Evolutionary conservation across 2,329 filamentous ascomycete genomes (phyloP).

Genomic region (Fusarium sp.): DNA sequence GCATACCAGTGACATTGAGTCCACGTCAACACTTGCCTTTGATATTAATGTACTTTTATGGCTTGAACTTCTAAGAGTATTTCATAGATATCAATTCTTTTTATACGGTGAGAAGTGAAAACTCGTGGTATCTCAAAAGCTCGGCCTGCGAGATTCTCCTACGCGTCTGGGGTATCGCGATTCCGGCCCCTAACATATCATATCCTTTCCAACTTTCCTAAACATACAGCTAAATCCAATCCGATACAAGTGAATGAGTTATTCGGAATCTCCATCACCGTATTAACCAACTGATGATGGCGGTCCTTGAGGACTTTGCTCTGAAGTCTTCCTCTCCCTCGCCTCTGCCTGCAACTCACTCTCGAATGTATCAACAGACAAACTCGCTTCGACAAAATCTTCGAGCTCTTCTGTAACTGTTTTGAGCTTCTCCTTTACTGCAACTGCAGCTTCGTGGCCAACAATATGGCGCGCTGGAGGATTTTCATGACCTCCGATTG

Average conservation of each 20-base stretch:
- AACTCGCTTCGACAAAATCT: conserved; percentile 92
- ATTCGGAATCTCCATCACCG: background rate
- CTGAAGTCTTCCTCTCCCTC: conserved; percentile 52
- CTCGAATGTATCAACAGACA: conserved; percentile 81
- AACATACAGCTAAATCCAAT: background rate
- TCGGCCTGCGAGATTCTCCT: conserved; percentile 1
- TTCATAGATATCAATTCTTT: background rate
- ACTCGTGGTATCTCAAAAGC: conserved; percentile 13
- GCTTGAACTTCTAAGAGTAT: background rate
- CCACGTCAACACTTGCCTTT: conserved; percentile 11
- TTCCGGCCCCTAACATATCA: background rate
- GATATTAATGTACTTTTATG: background rate
- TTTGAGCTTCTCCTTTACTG: conserved; percentile 95
- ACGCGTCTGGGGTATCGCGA: conserved; percentile 17
- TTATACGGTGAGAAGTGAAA: background rate
- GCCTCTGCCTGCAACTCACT: conserved; percentile 65
- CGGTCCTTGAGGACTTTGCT: conserved; percentile 41
- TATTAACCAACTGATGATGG: conserved; percentile 34
- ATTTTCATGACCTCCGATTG: conserved; percentile 95
- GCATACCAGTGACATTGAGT: conserved; percentile 15
- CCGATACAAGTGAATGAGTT: background rate
- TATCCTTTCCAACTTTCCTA: background rate
- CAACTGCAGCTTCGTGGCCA: conserved; percentile 85
- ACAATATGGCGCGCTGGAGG: conserved; percentile 95
- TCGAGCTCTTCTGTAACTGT: conserved; percentile 96